Percentiles rank a stretch among this genome's conserved stretches.
phyloP scores from a whole-genome alignment of 257 asterid genomes.

The Solanum bulbocastanum region DNA sequence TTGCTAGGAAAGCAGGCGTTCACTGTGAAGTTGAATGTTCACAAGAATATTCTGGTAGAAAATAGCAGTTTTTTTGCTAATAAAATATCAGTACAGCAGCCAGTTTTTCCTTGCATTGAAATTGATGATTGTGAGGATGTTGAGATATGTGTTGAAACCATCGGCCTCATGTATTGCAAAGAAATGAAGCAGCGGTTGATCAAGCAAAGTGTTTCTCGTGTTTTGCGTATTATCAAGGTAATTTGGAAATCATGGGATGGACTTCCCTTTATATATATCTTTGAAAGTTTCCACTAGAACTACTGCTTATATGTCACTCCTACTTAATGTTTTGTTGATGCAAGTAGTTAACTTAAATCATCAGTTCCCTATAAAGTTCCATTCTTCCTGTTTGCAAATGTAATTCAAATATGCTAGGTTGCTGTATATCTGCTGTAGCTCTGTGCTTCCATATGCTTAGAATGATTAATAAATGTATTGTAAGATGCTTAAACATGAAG shows the following conservation, averaged over 20 bases:
- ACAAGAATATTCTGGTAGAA: conserved; percentile 48
- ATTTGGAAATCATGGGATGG: not conserved
- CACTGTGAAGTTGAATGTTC: conserved; percentile 82
- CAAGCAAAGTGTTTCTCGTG: conserved; percentile 80
- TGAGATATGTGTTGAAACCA: conserved; percentile 83
- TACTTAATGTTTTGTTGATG: not conserved
- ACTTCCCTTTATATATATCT: not conserved
- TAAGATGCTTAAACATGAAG: not conserved
- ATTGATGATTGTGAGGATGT: conserved; percentile 87
- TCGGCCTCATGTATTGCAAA: conserved; percentile 88
- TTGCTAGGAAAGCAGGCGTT: conserved; percentile 73
- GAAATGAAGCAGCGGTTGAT: conserved; percentile 80
- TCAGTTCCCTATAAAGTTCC: not conserved
- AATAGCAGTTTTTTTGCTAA: conserved; percentile 54
- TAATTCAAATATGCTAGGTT: not conserved
- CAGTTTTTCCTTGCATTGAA: conserved; percentile 66
- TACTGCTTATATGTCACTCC: not conserved
- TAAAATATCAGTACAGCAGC: conserved; percentile 46
- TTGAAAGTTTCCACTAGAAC: not conserved
- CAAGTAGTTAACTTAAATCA: not conserved
- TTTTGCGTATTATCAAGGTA: conserved; percentile 85
- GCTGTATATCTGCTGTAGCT: not conserved
- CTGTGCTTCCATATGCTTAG: not conserved
- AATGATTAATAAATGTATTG: not conserved
- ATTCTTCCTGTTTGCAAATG: not conserved